Percentiles rank a stretch among this genome's conserved stretches.
Conservation (phyloP, 805 yeast genomes). For the Metschnikowia chrysomelidarum region DNA sequence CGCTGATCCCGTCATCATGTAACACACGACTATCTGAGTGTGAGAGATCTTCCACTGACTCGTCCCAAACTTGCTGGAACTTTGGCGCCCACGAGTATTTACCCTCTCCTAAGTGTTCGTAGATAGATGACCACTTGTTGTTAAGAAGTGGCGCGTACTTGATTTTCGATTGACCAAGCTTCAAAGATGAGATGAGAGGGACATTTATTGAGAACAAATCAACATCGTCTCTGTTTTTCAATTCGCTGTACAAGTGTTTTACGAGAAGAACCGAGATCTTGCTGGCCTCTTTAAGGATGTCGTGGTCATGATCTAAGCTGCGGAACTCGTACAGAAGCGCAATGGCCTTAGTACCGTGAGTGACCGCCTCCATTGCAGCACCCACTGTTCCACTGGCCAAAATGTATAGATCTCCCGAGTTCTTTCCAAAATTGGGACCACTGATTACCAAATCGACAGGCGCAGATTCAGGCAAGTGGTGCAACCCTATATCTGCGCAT, state of each 20-base stretch:
- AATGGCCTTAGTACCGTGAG: conserved; percentile 65
- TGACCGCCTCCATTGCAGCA: conserved; percentile 91
- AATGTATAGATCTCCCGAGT: conserved; percentile 83
- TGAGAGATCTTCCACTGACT: conserved; percentile 37
- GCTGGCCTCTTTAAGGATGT: conserved; percentile 62
- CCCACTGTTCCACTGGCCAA: conserved; percentile 95
- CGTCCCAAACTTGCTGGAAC: conserved; percentile 62
- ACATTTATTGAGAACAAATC: conserved; percentile 84
- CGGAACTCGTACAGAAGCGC: conserved; percentile 88
- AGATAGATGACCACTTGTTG: conserved; percentile 77
- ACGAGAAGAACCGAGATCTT: conserved; percentile 63
- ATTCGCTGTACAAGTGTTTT: conserved; percentile 52
- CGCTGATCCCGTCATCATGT: conserved; percentile 58
- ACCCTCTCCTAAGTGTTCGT: conserved; percentile 31
- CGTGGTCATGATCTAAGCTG: conserved; percentile 46
- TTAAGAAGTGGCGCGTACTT: conserved; percentile 75
- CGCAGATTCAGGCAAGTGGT: conserved; percentile 53
- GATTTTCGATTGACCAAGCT: conserved; percentile 56
- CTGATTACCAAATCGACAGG: conserved; percentile 82
- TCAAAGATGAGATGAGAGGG: conserved; percentile 61
- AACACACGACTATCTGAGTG: conserved; percentile 73
- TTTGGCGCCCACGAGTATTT: conserved; percentile 81
- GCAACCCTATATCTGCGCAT: conserved; percentile 85
- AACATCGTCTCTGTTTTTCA: conserved; percentile 48
- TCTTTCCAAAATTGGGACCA: conserved; percentile 96